phyloP scores from a whole-genome alignment of 78 protist species.

The Chrysochromulina parva region DNA sequence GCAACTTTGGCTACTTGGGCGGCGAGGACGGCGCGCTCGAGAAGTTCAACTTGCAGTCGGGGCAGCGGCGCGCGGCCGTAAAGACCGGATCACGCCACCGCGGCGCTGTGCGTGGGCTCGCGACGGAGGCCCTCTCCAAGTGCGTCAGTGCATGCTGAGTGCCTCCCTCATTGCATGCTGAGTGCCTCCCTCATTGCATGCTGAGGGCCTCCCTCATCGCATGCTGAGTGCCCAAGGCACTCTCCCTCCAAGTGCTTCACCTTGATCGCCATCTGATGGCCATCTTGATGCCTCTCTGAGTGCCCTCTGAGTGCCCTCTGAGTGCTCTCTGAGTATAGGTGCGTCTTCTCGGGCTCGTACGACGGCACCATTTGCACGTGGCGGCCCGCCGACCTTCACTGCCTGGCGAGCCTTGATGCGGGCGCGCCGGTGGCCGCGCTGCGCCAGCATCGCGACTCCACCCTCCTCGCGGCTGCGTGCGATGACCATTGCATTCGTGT shows the following conservation, averaged over 20 bases:
- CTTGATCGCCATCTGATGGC: too few relatives aligned
- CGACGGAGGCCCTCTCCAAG: not conserved
- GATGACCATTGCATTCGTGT: conserved; percentile 55
- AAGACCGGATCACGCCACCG: not conserved
- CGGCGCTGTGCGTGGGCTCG: conserved; percentile 18
- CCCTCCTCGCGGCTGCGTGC: conserved; percentile 51
- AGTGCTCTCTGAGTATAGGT: not conserved
- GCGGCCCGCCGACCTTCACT: too few relatives aligned
- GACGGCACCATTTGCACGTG: not conserved
- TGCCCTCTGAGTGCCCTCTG: too few relatives aligned
- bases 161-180: too few relatives aligned
- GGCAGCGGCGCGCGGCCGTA: not conserved
- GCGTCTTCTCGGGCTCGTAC: not conserved
- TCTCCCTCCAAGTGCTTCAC: too few relatives aligned
- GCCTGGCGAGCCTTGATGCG: not conserved
- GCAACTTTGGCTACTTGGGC: conserved; percentile 45
- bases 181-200: too few relatives aligned
- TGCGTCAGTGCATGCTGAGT: too few relatives aligned
- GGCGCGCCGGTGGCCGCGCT: not conserved
- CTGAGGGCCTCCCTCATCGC: too few relatives aligned
- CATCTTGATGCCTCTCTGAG: too few relatives aligned
- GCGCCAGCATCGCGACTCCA: not conserved
- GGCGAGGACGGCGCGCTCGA: not conserved
- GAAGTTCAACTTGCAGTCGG: conserved; percentile 26
- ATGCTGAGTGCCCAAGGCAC: too few relatives aligned